phyloP scores from a whole-genome alignment of 352 stramenopile species.

The Lagenidium giganteum region DNA sequence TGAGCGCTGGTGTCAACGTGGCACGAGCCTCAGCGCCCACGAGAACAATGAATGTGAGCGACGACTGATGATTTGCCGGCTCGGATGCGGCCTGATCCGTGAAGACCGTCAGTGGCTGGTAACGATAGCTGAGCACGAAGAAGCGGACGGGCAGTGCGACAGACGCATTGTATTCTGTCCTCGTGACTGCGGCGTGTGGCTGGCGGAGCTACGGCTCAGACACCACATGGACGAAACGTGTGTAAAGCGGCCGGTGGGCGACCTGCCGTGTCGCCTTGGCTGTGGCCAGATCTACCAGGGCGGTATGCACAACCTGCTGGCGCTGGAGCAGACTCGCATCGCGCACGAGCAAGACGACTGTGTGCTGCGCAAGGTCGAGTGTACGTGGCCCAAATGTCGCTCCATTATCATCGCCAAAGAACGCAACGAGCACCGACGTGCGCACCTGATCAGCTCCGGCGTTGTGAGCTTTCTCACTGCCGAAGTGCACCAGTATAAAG shows the following conservation, averaged over 20 bases:
- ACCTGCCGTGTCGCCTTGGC: conserved; percentile 49
- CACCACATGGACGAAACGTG: conserved; percentile 57
- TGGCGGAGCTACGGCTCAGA: conserved; percentile 35
- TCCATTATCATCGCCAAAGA: conserved; percentile 46
- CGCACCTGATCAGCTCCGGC: conserved; percentile 53
- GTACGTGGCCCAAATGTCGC: conserved; percentile 66
- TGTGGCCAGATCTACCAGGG: conserved; percentile 55
- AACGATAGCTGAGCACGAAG: conserved; percentile 55
- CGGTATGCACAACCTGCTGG: conserved; percentile 48
- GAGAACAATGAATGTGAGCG: conserved; percentile 51
- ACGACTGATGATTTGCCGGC: conserved; percentile 57
- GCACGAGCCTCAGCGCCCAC: conserved; percentile 36
- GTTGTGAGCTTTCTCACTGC: conserved; percentile 55
- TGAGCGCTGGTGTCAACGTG: conserved; percentile 38
- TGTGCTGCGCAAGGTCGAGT: conserved; percentile 53
- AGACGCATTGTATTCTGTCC: conserved; percentile 52
- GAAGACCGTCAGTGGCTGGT: conserved; percentile 43
- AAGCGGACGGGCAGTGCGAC: conserved; percentile 30
- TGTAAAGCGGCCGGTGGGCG: conserved; percentile 49
- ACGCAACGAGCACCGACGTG: conserved; percentile 49
- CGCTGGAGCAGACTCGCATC: conserved; percentile 57
- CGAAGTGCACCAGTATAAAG: conserved; percentile 59
- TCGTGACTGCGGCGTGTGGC: conserved; percentile 64
- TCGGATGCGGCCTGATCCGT: conserved; percentile 48
- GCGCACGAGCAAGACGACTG: conserved; percentile 74